phyloP scores from a whole-genome alignment of 768 basidiomycete species.

The Asterophora parasitica region DNA sequence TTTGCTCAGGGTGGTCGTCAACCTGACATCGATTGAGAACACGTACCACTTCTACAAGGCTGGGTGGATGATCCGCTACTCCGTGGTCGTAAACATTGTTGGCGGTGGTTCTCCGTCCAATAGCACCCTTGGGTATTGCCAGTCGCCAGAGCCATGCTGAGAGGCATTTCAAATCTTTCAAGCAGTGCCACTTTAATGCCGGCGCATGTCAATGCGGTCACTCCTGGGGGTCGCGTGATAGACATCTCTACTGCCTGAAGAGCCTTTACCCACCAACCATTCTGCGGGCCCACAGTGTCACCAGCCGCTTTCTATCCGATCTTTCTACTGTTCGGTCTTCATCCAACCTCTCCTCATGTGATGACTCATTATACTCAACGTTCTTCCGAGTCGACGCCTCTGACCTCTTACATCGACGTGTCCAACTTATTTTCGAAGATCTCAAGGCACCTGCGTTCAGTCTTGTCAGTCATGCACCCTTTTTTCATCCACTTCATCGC shows the following conservation, averaged over 20 bases:
- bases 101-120: neutral
- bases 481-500: neutral
- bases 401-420: neutral
- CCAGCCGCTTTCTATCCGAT: neutral
- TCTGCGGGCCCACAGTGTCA: neutral
- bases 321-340: neutral
- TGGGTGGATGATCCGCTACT: neutral
- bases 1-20: too few relatives aligned
- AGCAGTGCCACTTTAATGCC: neutral
- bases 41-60: too few relatives aligned
- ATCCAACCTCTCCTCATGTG: conserved; percentile 1
- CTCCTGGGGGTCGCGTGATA: conserved; percentile 4
- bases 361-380: neutral
- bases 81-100: neutral
- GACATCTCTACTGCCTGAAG: neutral
- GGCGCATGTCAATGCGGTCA: neutral
- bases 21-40: too few relatives aligned
- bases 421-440: neutral
- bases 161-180: neutral
- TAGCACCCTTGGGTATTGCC: too few relatives aligned
- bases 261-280: too few relatives aligned
- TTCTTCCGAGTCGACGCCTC: conserved; percentile 1
- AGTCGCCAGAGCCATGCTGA: neutral
- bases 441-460: neutral
- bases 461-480: neutral